phyloP scores from a whole-genome alignment of 2,329 filamentous ascomycete species.

The Calonectria ilicicola region DNA sequence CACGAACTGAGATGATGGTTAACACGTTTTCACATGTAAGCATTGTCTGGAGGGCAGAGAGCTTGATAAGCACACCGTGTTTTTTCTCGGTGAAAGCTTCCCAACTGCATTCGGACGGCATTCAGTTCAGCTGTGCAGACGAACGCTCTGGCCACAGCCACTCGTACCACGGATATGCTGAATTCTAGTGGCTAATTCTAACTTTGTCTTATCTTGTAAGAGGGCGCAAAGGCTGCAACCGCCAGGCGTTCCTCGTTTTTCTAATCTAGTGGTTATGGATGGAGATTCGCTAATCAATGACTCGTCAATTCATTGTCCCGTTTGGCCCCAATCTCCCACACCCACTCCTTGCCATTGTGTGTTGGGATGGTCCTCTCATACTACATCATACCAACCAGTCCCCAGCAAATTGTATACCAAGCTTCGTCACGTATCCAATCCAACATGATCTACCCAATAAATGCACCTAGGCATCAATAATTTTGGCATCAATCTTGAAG shows the following conservation, averaged over 20 bases:
- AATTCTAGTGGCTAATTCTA: neutral
- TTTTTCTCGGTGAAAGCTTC: neutral
- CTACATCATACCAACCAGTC: neutral
- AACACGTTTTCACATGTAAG: neutral
- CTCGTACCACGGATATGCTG: neutral
- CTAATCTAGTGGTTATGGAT: no score
- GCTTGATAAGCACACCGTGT: neutral
- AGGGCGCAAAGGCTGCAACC: neutral
- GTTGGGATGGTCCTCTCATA: no score
- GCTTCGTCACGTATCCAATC: neutral
- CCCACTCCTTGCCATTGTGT: no score
- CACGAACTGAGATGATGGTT: neutral
- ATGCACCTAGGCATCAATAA: constrained; percentile 42
- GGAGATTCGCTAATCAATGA: neutral
- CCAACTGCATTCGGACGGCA: neutral
- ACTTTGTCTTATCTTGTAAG: constrained; percentile 1
- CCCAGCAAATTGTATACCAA: no score
- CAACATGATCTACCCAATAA: neutral
- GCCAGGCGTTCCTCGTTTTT: neutral
- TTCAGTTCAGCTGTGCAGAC: neutral
- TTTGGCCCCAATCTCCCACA: neutral
- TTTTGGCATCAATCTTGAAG: constrained; percentile 70
- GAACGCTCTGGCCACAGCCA: neutral
- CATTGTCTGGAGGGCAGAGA: neutral
- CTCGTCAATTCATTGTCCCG: neutral